A percentile compares a stretch with the other conserved stretches of the same genome.
Conservation (phyloP, 208 protist species). For the Leishmania mexicana region DNA sequence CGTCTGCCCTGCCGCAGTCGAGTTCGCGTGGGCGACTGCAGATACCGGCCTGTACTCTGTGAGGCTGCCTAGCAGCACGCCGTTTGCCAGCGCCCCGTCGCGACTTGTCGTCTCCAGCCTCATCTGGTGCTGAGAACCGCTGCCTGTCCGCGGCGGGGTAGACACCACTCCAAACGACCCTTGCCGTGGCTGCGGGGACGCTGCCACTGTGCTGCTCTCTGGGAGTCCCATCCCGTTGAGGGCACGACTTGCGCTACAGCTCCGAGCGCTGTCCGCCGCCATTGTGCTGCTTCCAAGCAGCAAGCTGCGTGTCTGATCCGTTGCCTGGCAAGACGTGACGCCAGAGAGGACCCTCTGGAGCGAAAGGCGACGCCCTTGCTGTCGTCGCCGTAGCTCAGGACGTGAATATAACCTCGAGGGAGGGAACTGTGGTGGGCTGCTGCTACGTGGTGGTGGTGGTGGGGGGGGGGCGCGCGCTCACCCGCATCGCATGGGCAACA, state of each 20-base stretch:
- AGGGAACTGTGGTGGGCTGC: neutral
- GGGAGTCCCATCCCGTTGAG: neutral
- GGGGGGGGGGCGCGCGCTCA: no score
- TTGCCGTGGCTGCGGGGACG: neutral
- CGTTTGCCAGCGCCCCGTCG: neutral
- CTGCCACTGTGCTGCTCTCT: neutral
- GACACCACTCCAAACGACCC: conserved; percentile 1
- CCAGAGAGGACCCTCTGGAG: neutral
- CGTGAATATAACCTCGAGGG: neutral
- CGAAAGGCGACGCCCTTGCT: neutral
- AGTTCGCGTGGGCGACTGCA: conserved; percentile 18
- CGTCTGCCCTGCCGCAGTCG: neutral
- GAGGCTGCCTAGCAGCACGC: conserved; percentile 21
- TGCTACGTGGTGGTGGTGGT: neutral
- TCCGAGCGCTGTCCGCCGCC: conserved; percentile 1
- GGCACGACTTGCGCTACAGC: neutral
- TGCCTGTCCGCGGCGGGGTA: neutral
- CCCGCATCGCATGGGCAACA: neutral
- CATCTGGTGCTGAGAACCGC: neutral
- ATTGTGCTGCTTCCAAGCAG: neutral
- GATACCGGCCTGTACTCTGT: conserved; percentile 16
- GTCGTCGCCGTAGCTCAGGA: neutral
- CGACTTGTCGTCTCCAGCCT: neutral
- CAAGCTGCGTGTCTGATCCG: neutral
- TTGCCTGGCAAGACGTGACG: neutral